Conservation (phyloP, 164 flowering plant species). For the Nymphaea thermarum region DNA sequence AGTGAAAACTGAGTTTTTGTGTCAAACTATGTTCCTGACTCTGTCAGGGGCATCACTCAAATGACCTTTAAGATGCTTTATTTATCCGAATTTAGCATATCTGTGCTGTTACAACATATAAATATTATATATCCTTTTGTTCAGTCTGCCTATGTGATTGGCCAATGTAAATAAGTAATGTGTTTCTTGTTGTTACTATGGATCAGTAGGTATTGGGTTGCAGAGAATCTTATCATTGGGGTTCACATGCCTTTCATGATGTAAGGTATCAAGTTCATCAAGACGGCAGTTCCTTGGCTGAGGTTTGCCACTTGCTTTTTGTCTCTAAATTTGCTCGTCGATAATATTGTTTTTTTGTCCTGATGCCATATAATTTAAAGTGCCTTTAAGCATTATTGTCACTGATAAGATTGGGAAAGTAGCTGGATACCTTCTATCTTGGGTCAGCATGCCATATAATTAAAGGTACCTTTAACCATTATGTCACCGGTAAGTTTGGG, state of each 20-base stretch:
- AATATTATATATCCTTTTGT: no score
- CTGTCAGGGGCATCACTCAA: no score
- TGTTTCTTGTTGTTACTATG: constrained; percentile 17
- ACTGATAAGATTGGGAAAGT: constrained; percentile 2
- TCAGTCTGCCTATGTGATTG: no score
- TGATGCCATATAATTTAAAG: neutral
- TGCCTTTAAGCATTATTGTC: neutral
- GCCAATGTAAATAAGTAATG: neutral
- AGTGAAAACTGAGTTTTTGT: no score
- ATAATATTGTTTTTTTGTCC: constrained; percentile 2
- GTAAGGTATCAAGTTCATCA: constrained; percentile 43
- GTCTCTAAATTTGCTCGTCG: neutral
- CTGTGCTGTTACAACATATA: no score
- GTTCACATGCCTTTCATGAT: constrained; percentile 29
- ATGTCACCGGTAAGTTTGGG: neutral
- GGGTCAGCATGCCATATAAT: neutral
- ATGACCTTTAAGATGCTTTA: no score
- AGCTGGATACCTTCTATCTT: neutral
- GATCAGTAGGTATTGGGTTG: constrained; percentile 52
- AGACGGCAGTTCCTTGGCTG: constrained; percentile 44
- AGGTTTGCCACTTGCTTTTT: constrained; percentile 26
- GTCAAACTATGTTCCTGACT: no score
- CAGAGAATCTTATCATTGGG: constrained; percentile 34
- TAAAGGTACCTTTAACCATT: neutral
- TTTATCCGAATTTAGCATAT: no score